Evolutionary conservation across 2,329 filamentous ascomycete species (phyloP).

Genomic region (Aspergillus bombycis): DNA sequence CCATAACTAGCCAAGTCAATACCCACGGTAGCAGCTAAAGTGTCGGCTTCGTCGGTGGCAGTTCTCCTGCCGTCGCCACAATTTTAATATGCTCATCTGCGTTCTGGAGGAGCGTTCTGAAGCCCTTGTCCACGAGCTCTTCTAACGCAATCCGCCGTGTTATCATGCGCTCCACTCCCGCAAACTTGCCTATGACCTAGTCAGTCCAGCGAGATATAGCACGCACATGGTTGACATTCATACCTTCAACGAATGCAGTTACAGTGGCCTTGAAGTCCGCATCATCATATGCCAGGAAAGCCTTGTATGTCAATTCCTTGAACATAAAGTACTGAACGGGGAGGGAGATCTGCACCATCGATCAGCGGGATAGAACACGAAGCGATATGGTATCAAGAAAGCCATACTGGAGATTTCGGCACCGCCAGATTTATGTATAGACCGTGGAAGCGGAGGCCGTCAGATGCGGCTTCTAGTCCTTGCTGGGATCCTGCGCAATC

Average conservation of each 20-base stretch:
- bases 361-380: background rate
- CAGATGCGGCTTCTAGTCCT: background rate
- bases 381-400: background rate
- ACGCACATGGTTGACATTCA: no score
- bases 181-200: background rate
- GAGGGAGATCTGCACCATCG: background rate
- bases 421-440: background rate
- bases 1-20: background rate
- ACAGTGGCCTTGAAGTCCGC: background rate
- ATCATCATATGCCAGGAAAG: background rate
- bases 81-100: background rate
- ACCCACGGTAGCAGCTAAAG: background rate
- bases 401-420: background rate
- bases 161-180: background rate
- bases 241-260: background rate
- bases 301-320: background rate
- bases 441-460: background rate
- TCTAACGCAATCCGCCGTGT: background rate
- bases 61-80: background rate
- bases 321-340: background rate
- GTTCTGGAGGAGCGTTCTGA: background rate
- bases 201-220: background rate
- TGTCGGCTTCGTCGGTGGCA: background rate
- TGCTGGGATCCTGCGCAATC: background rate
- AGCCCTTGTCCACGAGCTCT: background rate